A percentile compares a stretch with the other conserved stretches of the same genome.
These are phyloP conservation scores for Geranium brycei DNA, from an alignment of 345 rosid species.

Conservation along the genomic window DNA sequence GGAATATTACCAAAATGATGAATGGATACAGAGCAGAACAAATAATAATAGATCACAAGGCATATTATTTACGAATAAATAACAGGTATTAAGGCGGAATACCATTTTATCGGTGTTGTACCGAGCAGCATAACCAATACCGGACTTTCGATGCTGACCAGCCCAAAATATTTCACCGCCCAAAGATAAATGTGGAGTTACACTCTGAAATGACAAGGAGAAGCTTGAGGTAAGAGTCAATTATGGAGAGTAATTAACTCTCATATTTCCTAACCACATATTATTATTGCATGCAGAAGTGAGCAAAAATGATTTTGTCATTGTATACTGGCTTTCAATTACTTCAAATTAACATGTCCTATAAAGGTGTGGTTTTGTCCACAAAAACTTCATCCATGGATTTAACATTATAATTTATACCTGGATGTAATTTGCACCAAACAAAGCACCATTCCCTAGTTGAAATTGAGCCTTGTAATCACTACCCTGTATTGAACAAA, in stretches of 20 bases:
- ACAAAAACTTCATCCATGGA: background rate
- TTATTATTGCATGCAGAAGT: background rate
- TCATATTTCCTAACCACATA: background rate
- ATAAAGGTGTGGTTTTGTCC: too few species aligned
- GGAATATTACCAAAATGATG: too few species aligned
- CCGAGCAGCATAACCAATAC: constrained; percentile 88
- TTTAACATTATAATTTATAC: constrained; percentile 16
- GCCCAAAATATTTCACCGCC: constrained; percentile 97
- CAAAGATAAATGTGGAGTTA: constrained; percentile 57
- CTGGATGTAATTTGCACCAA: constrained; percentile 95
- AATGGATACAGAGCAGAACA: background rate
- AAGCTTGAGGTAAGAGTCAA: background rate
- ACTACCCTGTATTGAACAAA: constrained; percentile 38
- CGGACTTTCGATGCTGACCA: constrained; percentile 92
- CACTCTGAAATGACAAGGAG: constrained; percentile 40
- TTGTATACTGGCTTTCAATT: too few species aligned
- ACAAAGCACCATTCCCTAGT: constrained; percentile 61
- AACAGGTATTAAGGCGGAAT: constrained; percentile 6
- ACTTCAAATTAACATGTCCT: too few species aligned
- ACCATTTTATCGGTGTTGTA: constrained; percentile 93
- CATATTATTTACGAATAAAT: background rate
- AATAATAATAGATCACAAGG: background rate
- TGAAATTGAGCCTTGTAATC: constrained; percentile 84
- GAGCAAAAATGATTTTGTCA: background rate
- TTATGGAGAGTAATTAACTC: background rate